Base-by-base conservation (phyloP, 352 stramenopile genomes). In the Phytophthora megakarya region DNA sequence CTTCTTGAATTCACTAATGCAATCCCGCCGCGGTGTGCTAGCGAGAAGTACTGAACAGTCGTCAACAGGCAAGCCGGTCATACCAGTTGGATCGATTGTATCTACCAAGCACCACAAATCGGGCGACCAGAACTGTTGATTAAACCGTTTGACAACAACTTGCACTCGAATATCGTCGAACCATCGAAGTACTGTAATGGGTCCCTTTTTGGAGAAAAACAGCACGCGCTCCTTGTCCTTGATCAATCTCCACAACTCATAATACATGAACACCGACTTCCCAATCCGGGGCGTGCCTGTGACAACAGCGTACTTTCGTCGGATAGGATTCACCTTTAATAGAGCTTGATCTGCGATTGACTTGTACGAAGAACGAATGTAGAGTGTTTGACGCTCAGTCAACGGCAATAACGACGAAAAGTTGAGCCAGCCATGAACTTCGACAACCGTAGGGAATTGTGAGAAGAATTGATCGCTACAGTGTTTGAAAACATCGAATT, bases 261-360 rank as follows among this genome's bases (percentile, higher is more conserved):
- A 77, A 54, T 73, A 70, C 40, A 77, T 32, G 37, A 77, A 74
- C 39, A 72, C 55, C 32, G 70, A 78, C 46, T 78, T 78, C 11
- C 65, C 65, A 60, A 64, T 46, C 18, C 70, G 60, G 54, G 61
- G 60, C 19, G 70, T 72, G 28, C 65, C 70, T 18, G 65, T 78
- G 42, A 78, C 33, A 23, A 78, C 43, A 28, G 55, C 67, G 62
- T 72, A 72, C 46, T 75, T 75, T 32, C 22, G 40, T 65, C 40
- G 23, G 11, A 57, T 68, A 19, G 11, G n/a, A 25, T 71, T 75
- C 47, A 46, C 44, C 22, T n/a, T n/a, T n/a, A n/a, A n/a, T n/a
- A 75, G 40, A 15, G 55, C 55, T 62, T 71, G 67, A 7, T 42
- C 51, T n/a, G 67, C 61, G 39, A 75, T 75, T 9, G 28, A 11